Conservation (phyloP, 106 monocot genomes). For the Apostasia ramifera region DNA sequence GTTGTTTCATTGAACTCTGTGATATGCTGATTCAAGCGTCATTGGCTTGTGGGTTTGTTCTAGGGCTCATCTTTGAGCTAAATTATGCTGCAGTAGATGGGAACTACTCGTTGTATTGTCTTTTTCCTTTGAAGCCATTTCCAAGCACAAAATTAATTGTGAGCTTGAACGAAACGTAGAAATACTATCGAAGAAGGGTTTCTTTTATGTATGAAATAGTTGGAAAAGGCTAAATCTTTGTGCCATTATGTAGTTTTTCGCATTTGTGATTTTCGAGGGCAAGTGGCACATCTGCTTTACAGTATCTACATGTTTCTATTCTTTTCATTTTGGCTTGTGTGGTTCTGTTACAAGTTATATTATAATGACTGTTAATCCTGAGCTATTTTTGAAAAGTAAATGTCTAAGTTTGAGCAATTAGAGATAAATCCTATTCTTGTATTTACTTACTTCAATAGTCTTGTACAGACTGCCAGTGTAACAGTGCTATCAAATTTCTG, state of each 20-base stretch:
- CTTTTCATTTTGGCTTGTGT: not conserved
- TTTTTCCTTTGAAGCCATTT: not conserved
- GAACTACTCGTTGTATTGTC: not conserved
- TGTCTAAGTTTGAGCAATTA: no score
- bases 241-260: not conserved
- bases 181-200: not conserved
- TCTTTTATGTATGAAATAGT: not conserved
- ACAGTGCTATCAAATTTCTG: no score
- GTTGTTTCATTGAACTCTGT: no score
- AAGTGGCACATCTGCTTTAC: not conserved
- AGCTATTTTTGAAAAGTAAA: no score
- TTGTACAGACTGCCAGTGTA: no score
- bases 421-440: no score
- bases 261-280: not conserved
- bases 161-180: not conserved
- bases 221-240: not conserved
- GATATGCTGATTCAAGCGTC: not conserved
- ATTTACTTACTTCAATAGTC: no score
- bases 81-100: not conserved
- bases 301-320: not conserved
- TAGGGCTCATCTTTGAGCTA: not conserved
- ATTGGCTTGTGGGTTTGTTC: not conserved
- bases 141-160: not conserved
- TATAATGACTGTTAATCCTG: not conserved
- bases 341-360: not conserved